Percentiles rank a stretch among this genome's conserved stretches.
These are phyloP conservation scores for Moricandia moricandioides DNA, from an alignment of 345 rosid species.

Conservation along the genomic window DNA sequence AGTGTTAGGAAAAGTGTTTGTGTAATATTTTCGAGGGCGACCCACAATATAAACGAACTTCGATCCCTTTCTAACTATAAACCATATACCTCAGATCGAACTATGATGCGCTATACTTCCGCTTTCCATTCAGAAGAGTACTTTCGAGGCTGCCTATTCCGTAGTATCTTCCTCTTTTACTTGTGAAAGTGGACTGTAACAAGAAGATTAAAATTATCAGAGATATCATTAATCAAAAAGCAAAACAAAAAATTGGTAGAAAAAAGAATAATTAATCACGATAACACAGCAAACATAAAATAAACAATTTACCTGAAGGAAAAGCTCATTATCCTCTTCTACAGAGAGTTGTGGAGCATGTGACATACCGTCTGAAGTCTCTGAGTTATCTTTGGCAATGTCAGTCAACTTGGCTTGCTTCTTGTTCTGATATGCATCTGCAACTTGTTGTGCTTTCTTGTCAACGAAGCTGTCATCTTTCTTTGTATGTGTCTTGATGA, in stretches of 20 bases:
- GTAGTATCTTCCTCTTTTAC: background rate
- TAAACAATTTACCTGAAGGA: background rate
- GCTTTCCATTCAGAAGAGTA: background rate
- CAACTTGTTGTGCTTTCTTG: background rate
- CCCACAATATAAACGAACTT: no score
- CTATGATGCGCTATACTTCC: background rate
- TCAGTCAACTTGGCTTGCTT: background rate
- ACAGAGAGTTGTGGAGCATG: background rate
- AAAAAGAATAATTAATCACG: no score
- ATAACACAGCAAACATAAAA: background rate
- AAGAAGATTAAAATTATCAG: background rate
- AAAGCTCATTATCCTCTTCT: background rate
- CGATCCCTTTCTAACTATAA: no score
- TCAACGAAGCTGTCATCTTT: background rate
- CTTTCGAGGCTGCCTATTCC: background rate
- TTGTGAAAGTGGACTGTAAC: background rate
- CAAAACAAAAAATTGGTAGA: background rate
- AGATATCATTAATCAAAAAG: background rate
- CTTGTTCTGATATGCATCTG: background rate
- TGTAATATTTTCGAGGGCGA: no score
- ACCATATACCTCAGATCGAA: no score
- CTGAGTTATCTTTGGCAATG: background rate
- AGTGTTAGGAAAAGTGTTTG: no score
- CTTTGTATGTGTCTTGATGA: background rate
- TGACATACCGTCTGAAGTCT: background rate